phyloP scores from a whole-genome alignment of 345 rosid genomes.

The Viola odorata region DNA sequence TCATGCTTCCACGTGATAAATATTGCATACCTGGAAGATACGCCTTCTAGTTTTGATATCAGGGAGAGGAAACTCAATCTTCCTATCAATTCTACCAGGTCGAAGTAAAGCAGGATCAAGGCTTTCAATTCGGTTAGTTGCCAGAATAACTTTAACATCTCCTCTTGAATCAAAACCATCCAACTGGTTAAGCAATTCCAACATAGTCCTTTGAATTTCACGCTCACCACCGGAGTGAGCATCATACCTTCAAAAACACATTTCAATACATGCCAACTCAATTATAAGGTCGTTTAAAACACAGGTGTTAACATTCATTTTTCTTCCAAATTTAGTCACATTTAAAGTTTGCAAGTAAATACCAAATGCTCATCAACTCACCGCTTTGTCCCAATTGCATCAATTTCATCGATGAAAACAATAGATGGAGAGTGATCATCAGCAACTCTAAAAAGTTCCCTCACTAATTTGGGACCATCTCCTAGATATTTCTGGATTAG shows the following conservation, averaged over 20 bases:
- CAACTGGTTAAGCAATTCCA: constrained; percentile 86
- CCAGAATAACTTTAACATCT: constrained; percentile 95
- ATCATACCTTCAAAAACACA: constrained; percentile 50
- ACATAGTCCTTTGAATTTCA: constrained; percentile 98
- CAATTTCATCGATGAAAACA: constrained; percentile 96
- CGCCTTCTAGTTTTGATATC: constrained; percentile 97
- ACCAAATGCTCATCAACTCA: constrained; percentile 19
- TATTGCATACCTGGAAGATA: constrained; percentile 67
- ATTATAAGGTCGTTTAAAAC: background rate
- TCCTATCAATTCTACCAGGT: constrained; percentile 92
- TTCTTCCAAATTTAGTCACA: background rate
- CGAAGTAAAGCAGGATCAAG: constrained; percentile 98
- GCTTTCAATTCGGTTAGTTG: constrained; percentile 89
- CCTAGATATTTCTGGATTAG: constrained; percentile 94
- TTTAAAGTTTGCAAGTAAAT: background rate
- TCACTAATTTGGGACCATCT: constrained; percentile 92
- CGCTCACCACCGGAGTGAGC: constrained; percentile 98
- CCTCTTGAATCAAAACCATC: constrained; percentile 98
- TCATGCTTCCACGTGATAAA: background rate
- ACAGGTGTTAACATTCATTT: too few relatives aligned
- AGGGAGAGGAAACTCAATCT: constrained; percentile 97
- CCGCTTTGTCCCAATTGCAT: constrained; percentile 98
- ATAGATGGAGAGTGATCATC: constrained; percentile 94
- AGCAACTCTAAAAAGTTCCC: constrained; percentile 95
- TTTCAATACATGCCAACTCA: background rate